Evolutionary conservation across 2,329 filamentous ascomycete genomes (phyloP), one percentile per base, ranked within the genome.

Genomic region (Sporothrix pallida): DNA sequence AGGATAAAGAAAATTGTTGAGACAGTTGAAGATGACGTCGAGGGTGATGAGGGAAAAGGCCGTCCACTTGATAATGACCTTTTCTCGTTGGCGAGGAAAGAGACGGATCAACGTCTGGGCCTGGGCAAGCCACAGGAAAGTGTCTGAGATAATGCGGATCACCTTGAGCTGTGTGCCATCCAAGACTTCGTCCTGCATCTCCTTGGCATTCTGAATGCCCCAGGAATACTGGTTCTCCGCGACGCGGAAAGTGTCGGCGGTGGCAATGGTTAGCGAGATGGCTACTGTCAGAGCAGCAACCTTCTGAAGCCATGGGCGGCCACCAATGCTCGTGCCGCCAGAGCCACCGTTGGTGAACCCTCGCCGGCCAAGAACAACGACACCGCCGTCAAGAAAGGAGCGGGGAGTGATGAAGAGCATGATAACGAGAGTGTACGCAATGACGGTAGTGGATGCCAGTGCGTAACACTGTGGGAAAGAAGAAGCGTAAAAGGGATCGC

Each of bases 21-120:
- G 88, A 67, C 92, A 94, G 79, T 92, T 95, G 81, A 99, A 99
- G 12, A 95, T 90, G 60, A 95, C 91, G 80, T 98, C 95, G 74
- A 98, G 87, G 0, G 94, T 89, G 79, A 99, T 98, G 73, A 99
- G 88, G 2, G 92, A 94, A 80, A 98, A 98, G 1, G 95, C 96
- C 17, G 95, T 94, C 95, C 95, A 99, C 84, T 98, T 98, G 83
- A 99, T 99, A 77, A 98, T 93, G 71, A 98, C 91, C 83, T 98
- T 98, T 83, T 99, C 96, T 79, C 97, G 93, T 80, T 98, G 95
- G 48, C 96, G 93, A 8, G 96, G 96, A 78, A 99, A 99, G 1
- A 99, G 86, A 71, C 96, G 92, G 78, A 98, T 98, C 74, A 99
- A 84, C 0, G 96, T 99, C 83, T 99, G 96, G 0, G 97, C 95